Percentiles rank a stretch among this genome's conserved stretches.
phyloP scores from a whole-genome alignment of 805 yeast genomes.

The Cyberlindnera petersonii region DNA sequence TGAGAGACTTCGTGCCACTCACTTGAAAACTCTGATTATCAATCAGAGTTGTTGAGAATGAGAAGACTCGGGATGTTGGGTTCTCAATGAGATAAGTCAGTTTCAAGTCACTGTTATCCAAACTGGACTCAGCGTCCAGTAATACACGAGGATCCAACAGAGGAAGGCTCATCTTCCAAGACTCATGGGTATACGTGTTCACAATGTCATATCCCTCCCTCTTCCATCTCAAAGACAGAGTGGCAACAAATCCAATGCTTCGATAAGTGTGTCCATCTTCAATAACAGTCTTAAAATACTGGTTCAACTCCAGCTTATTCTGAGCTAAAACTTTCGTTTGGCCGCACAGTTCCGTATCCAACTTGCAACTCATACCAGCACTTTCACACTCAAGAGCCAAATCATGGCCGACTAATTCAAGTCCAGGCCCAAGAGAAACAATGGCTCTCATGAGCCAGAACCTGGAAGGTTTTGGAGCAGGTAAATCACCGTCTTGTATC shows the following conservation, averaged over 20 bases:
- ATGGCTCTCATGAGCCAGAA: constrained; percentile 33
- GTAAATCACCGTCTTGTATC: constrained; percentile 16
- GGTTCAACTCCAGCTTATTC: constrained; percentile 14
- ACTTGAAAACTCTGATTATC: constrained; percentile 35
- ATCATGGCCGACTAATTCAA: constrained; percentile 34
- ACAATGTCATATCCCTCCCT: constrained; percentile 23
- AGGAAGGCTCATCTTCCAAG: constrained; percentile 55
- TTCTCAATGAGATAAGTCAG: constrained; percentile 61
- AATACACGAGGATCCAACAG: constrained; percentile 68
- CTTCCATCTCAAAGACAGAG: constrained; percentile 33
- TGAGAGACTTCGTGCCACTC: constrained; percentile 31
- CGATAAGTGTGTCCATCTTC: constrained; percentile 38
- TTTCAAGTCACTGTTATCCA: constrained; percentile 24
- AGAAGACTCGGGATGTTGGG: constrained; percentile 67
- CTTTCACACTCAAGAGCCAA: constrained; percentile 30
- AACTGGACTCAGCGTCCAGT: constrained; percentile 33
- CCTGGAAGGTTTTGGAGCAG: constrained; percentile 32
- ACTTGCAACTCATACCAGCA: constrained; percentile 33
- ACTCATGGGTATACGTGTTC: constrained; percentile 33
- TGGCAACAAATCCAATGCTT: constrained; percentile 32
- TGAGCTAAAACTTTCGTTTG: constrained; percentile 3
- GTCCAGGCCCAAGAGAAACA: constrained; percentile 29
- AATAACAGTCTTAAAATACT: constrained; percentile 32
- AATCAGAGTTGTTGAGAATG: constrained; percentile 48
- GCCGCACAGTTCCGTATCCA: constrained; percentile 13